Evolutionary conservation across 1,139 yeast species (phyloP), one percentile per base, ranked within the genome.

Genomic region (Yamadazyma buinensis): DNA sequence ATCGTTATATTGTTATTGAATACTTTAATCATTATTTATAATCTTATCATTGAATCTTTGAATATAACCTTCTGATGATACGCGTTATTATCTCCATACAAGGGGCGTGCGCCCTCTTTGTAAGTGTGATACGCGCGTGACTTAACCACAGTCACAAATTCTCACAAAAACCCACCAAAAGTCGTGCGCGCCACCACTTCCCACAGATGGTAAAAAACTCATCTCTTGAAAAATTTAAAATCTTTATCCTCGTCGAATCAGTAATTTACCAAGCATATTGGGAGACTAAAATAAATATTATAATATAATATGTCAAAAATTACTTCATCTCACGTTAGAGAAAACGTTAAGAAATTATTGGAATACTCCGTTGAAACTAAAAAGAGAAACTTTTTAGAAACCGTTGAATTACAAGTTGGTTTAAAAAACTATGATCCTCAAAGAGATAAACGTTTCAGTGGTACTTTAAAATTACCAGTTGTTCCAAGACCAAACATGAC

Each of bases 401-500:
- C 99, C 74, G 90, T 94, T 64, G 99, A 94, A 79, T 84, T 94
- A 70, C 98, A 94, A 80, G 95, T 94, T 64, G 98, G 98, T 72
- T 83, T 94, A 65, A 94, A 94, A 92, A 92, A 92, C 95, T 94
- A 94, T 78, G 99, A 94, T 75, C 97, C 99, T 69, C 98, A 94
- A 81, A 90, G 99, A 85, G 99, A 94, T 77, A 94, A 94, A 92
- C 97, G 99, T 87, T 94, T 94, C 97, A 90, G 97, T 70, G 99
- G 99, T 80, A 68, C 97, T 66, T 84, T 94, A 78, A 92, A 84
- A 79, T 82, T 94, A 64, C 99, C 99, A 67, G 83, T 83, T 68
- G 96, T 95, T 57, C 98, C 98, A 79, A 94, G 99, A 83, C 99
- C 99, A 77, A 92, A 92, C 96, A 87, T 94, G 97, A 86, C 97